A percentile compares a stretch with the other conserved stretches of the same genome.
These are phyloP conservation scores for Saturnispora galanensis DNA, from an alignment of 805 yeast species.

Conservation along the genomic window DNA sequence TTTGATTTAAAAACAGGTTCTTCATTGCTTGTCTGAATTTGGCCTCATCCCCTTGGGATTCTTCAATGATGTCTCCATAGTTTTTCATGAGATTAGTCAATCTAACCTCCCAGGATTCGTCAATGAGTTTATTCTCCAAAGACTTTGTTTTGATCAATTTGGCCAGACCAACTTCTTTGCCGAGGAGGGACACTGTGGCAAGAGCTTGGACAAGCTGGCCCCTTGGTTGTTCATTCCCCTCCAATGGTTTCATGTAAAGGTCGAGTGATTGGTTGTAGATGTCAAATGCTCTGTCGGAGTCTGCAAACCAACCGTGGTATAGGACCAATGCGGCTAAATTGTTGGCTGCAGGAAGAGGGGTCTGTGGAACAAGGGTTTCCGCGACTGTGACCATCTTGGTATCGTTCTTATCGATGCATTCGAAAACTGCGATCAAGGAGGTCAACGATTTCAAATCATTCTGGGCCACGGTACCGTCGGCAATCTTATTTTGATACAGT, in stretches of 20 bases:
- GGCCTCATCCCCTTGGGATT: conserved; percentile 10
- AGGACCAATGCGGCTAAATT: conserved; percentile 21
- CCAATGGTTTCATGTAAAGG: conserved; percentile 14
- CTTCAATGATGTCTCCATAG: conserved; percentile 25
- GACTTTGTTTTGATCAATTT: conserved; percentile 24
- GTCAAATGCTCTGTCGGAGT: conserved; percentile 23
- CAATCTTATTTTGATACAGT: conserved; percentile 18
- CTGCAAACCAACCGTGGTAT: conserved; percentile 23
- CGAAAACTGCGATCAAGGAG: conserved; percentile 19
- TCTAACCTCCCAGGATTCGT: conserved; percentile 16
- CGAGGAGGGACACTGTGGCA: conserved; percentile 18
- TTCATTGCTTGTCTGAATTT: conserved; percentile 15
- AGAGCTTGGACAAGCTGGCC: conserved; percentile 22
- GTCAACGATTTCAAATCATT: conserved; percentile 16
- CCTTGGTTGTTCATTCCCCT: conserved; percentile 13
- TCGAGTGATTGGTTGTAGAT: conserved; percentile 24
- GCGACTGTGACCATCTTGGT: conserved; percentile 16
- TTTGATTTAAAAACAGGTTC: conserved; percentile 10
- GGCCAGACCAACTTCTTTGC: conserved; percentile 25
- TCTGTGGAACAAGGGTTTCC: conserved; percentile 22
- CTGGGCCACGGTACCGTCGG: conserved; percentile 18
- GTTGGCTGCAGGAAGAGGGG: conserved; percentile 18
- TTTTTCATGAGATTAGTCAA: conserved; percentile 20
- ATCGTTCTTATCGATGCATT: conserved; percentile 14
- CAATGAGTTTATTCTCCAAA: conserved; percentile 19